phyloP scores from a whole-genome alignment of 83 land plant genomes.

The Thuja plicata region DNA sequence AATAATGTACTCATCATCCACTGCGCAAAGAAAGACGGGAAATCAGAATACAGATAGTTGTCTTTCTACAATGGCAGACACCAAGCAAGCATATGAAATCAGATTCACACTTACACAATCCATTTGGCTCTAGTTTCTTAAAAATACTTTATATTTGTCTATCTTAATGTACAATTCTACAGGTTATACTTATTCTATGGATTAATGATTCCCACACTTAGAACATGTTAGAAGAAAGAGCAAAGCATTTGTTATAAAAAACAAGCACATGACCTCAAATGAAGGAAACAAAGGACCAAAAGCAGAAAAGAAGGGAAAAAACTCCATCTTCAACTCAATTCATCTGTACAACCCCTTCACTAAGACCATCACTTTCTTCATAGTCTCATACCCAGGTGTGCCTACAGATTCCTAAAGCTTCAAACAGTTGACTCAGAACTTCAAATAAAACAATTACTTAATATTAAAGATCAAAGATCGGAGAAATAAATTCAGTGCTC shows the following conservation, averaged over 20 bases:
- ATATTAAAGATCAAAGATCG: background rate
- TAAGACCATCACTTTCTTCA: background rate
- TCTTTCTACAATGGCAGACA: background rate
- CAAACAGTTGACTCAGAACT: background rate
- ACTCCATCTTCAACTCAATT: background rate
- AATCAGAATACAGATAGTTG: background rate
- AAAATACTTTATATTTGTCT: background rate
- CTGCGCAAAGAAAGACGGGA: slow-evolving; percentile 15
- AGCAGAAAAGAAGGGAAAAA: no score
- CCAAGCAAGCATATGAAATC: background rate
- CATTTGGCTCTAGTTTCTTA: slow-evolving; percentile 3
- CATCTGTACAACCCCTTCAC: background rate
- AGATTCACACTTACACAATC: background rate
- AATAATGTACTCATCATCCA: slow-evolving; percentile 70
- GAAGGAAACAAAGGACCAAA: background rate
- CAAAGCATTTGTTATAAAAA: background rate
- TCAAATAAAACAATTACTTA: background rate
- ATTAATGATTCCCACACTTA: background rate
- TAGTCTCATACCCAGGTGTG: background rate
- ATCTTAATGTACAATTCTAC: background rate
- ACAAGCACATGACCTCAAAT: background rate
- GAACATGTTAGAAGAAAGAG: background rate
- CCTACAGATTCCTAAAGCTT: background rate
- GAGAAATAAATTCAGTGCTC: background rate
- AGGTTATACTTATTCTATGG: background rate